phyloP scores from a whole-genome alignment of 139 green algal species.

The Trebouxia sp. region DNA sequence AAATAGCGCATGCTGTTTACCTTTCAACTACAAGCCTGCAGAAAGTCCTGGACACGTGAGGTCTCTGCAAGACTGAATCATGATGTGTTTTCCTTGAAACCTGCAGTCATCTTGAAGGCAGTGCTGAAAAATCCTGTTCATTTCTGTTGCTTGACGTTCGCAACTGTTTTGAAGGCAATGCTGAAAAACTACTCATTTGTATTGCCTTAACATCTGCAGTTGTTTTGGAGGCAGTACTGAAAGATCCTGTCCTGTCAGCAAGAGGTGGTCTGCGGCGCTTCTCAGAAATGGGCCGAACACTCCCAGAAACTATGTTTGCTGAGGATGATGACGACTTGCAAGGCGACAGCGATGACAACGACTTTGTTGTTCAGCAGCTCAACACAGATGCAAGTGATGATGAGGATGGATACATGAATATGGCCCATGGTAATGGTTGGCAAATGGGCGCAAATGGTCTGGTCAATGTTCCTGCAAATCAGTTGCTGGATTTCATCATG shows the following conservation, averaged over 20 bases:
- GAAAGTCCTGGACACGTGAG: too few species aligned
- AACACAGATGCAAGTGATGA: not conserved
- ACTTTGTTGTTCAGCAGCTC: not conserved
- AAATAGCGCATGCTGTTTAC: too few species aligned
- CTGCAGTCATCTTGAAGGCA: too few species aligned
- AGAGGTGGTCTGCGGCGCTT: conserved; percentile 30
- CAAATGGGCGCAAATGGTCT: not conserved
- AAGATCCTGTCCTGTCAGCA: conserved; percentile 23
- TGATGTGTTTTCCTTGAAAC: too few species aligned
- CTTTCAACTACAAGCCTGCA: too few species aligned
- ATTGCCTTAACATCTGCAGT: not conserved
- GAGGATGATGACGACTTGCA: not conserved
- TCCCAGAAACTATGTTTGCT: not conserved
- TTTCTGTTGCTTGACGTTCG: too few species aligned
- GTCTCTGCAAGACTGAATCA: too few species aligned
- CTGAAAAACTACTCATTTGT: too few species aligned
- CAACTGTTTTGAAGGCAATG: too few species aligned
- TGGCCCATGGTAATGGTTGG: not conserved
- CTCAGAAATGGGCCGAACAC: conserved; percentile 36
- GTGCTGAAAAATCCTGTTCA: too few species aligned
- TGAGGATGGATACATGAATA: not conserved
- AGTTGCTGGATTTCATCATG: not conserved
- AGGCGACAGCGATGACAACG: not conserved
- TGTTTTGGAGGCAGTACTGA: not conserved
- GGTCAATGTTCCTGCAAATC: not conserved